A percentile compares a stretch with the other conserved stretches of the same genome.
These are phyloP conservation scores for Pyronema domesticum DNA, from an alignment of 495 filamentous ascomycete species.

Conservation along the genomic window DNA sequence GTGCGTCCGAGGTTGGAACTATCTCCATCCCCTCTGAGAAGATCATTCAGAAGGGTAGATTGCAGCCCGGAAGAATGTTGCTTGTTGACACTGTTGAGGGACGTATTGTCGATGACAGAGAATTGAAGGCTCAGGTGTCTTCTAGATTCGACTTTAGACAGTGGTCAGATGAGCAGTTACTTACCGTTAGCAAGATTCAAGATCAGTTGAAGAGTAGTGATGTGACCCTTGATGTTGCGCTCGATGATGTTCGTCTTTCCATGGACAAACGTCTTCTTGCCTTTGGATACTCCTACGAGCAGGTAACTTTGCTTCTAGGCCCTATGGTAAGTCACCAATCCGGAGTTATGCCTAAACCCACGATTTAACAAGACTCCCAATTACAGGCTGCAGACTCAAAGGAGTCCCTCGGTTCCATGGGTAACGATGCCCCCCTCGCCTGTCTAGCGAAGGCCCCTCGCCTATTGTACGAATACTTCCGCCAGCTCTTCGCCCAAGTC, in stretches of 20 bases:
- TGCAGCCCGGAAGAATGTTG: slow-evolving; percentile 95
- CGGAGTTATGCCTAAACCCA: slow-evolving; percentile 1
- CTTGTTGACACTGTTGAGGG: slow-evolving; percentile 91
- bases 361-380: background rate
- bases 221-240: slow-evolving; percentile 44
- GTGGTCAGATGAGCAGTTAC: slow-evolving; percentile 76
- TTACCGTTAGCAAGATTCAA: slow-evolving; percentile 34
- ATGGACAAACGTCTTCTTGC: slow-evolving; percentile 71
- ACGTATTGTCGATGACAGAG: slow-evolving; percentile 85
- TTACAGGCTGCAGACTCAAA: slow-evolving; percentile 74
- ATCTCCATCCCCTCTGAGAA: slow-evolving; percentile 81
- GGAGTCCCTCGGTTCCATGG: slow-evolving; percentile 98
- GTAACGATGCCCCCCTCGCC: slow-evolving; percentile 90
- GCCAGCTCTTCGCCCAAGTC: slow-evolving; percentile 96
- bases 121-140: slow-evolving; percentile 80
- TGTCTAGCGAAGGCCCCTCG: slow-evolving; percentile 81
- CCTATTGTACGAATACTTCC: slow-evolving; percentile 93
- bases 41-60: slow-evolving; percentile 82
- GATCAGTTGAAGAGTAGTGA: slow-evolving; percentile 11
- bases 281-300: slow-evolving; percentile 93
- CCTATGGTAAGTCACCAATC: slow-evolving; percentile 45
- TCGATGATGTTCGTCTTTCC: slow-evolving; percentile 61
- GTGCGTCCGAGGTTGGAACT: slow-evolving; percentile 92
- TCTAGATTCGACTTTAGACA: slow-evolving; percentile 67
- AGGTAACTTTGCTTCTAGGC: slow-evolving; percentile 80